Base-by-base conservation (phyloP, 2,329 filamentous ascomycete species). In the Dryadomyces quercus-mongolicae region DNA sequence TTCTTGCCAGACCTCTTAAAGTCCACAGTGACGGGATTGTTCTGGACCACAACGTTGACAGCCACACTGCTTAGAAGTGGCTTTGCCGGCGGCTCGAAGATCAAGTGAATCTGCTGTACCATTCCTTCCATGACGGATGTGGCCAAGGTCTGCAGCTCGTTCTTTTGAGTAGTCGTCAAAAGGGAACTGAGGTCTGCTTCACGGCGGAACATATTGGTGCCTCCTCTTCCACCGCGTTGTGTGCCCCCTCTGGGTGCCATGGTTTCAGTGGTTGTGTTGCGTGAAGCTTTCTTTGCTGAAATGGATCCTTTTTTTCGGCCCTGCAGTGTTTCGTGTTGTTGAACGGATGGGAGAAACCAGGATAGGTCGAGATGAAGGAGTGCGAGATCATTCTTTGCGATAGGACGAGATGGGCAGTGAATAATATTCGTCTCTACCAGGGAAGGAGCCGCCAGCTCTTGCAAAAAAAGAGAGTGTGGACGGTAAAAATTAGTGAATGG, bases 41-140 rank as follows among this genome's bases (percentile, higher is more conserved):
- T 15, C 8, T 21, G 53, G 46, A n/a, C 13, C 13, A 52, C 15
- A 12, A 40, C 13, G 16, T 46, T 50, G 12, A 40, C 15, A 1
- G 50, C 34, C 13, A 25, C 34, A 20, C 18, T 51, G 36, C 31
- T 43, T 7, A 45, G 22, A 55, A 25, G 65, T 62, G 38, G 63
- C 61, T 22, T 15, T 5, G 22, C 9, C 38, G 21, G 22, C 10
- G 38, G 67, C 66, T 52, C 76, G 58, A 83, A 82, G 55, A 72
- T 71, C 52, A 72, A 70, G 57, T 64, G 69, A 55, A 82, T 69
- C 44, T 78, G 72, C 52, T 71, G 72, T 54, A 75, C 71, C 70
- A 84, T 78, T 42, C 70, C 70, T 50, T 82, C 78, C 40, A 74
- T 76, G 57, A 81, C 76, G 48, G 71, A 70, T 25, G 64, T 69